These are phyloP conservation scores for Verbascum thapsus DNA, from an alignment of 257 asterid species.

Conservation along the genomic window DNA sequence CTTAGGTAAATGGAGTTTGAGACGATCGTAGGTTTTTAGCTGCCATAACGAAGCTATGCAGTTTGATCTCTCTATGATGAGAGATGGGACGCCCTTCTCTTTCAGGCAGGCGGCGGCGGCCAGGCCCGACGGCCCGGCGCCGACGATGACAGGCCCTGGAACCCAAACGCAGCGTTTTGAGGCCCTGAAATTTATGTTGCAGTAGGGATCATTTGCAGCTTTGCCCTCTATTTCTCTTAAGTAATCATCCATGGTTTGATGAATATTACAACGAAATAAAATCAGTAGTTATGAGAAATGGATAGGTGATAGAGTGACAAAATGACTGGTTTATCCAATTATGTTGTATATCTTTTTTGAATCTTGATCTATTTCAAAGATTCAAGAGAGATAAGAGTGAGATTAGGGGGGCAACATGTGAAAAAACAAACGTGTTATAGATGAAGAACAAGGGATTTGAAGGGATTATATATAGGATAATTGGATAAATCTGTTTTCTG, in stretches of 20 bases:
- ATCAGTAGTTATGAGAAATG: background rate
- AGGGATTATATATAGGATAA: too few species aligned
- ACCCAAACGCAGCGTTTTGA: constrained; percentile 37
- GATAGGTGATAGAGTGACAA: too few species aligned
- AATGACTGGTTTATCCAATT: constrained; percentile 21
- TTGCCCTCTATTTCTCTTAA: constrained; percentile 63
- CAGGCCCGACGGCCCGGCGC: constrained; percentile 87
- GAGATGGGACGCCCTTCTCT: constrained; percentile 53
- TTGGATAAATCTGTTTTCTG: constrained; percentile 31
- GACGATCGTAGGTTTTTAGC: constrained; percentile 78
- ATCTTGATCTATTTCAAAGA: constrained; percentile 25
- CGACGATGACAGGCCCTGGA: constrained; percentile 72
- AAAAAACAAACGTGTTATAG: constrained; percentile 25
- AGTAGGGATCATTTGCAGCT: constrained; percentile 51
- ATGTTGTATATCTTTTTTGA: background rate
- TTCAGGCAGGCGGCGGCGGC: constrained; percentile 80
- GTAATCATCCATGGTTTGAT: constrained; percentile 36
- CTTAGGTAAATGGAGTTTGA: constrained; percentile 76
- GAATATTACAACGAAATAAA: too few species aligned
- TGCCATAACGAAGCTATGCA: constrained; percentile 91
- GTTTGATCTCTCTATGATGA: constrained; percentile 66
- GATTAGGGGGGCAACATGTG: constrained; percentile 33
- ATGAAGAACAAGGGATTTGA: background rate
- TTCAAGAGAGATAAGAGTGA: constrained; percentile 26
- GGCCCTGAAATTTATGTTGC: background rate